Conservation (phyloP, 345 rosid species). For the Murraya paniculata region DNA sequence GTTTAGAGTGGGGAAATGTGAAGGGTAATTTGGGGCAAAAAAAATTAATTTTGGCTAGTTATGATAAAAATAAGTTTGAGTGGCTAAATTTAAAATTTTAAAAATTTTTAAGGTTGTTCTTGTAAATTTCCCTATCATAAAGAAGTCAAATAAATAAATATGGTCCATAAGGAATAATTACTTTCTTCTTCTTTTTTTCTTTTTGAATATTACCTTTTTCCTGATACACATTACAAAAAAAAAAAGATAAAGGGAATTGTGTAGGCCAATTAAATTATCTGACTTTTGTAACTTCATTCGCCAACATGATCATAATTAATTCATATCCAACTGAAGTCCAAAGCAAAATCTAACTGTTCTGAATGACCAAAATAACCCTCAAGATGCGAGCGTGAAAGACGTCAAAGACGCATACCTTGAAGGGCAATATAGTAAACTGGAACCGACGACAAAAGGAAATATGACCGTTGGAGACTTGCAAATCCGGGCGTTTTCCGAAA, state of each 20-base stretch:
- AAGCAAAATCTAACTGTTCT: background rate
- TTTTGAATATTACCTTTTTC: too few relatives aligned
- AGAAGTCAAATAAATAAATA: too few relatives aligned
- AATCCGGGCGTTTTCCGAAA: constrained; percentile 40
- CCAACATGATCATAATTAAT: background rate
- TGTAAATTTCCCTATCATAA: too few relatives aligned
- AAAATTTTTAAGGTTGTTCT: too few relatives aligned
- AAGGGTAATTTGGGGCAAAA: too few relatives aligned
- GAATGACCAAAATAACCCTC: constrained; percentile 3
- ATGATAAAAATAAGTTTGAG: too few relatives aligned
- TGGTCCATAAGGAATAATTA: too few relatives aligned
- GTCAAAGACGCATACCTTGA: background rate
- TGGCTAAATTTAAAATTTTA: too few relatives aligned
- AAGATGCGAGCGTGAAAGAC: background rate
- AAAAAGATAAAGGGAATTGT: background rate
- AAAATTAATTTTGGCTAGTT: too few relatives aligned
- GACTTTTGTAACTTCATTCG: background rate
- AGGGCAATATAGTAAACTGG: constrained; percentile 20
- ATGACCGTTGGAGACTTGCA: constrained; percentile 58
- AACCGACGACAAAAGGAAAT: constrained; percentile 39
- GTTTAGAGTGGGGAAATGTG: too few relatives aligned
- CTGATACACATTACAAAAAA: background rate
- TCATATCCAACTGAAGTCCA: background rate
- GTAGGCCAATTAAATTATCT: background rate
- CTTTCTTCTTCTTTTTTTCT: too few relatives aligned